Evolutionary conservation across 345 rosid species (phyloP), one percentile per base, ranked within the genome.

Genomic region (Nasturtium officinale): DNA sequence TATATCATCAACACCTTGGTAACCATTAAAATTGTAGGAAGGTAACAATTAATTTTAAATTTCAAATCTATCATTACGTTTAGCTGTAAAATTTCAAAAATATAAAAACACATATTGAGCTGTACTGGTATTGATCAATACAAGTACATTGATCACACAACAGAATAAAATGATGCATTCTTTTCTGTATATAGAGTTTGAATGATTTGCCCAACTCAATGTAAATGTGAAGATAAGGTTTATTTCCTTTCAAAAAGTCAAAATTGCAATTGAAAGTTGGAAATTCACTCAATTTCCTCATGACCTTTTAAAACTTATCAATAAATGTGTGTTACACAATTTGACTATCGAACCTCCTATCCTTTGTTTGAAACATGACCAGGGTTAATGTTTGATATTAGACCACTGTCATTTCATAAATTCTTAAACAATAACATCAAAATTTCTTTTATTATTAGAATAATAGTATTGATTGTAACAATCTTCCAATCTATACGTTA

Each of bases 181-280:
- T 21, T 42, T 28, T 67, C 47, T 23, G 25, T 23, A 23, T 35
- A 33, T 10, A 6, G 10, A 52, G 58, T 26, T 53, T 64, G 42
- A 65, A 30, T 56, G 18, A 55, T 46, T 64, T 65, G 53, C 57
- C 67, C 67, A 74, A 74, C 67, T 25, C 67, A 58, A 66, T 12
- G 25, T 17, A 48, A 29, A 40, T 15, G 17, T 67, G 67, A 66
- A n/a, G 73, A 66, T 66, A 74, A 74, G 67, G 53, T 66, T 54
- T 66, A 35, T 56, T 7, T 17, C 37, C 52, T 65, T 72, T 50
- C 40, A 23, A 57, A 45, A 48, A 67, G 78, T 67, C 73, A 75
- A 75, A 74, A 67, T 45, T 60, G 46, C 33, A 13, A 29, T 51
- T 21, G 43, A 57, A 48, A 35, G 67, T 48, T 65, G 59, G 9